Evolutionary conservation across 805 yeast genomes (phyloP), one percentile per base, ranked within the genome.

Genomic region (Isabelozyma gotoi): DNA sequence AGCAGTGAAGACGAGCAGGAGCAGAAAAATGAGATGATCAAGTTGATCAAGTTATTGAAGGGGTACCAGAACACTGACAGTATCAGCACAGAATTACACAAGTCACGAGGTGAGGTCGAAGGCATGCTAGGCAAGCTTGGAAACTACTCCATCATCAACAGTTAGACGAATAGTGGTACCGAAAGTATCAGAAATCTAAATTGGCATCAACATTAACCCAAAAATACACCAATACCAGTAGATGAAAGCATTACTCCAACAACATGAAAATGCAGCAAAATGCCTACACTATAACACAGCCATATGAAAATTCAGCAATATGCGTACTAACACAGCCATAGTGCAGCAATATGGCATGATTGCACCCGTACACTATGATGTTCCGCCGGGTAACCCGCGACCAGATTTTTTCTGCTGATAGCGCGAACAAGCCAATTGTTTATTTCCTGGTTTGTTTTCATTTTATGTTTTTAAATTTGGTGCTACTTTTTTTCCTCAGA

Each of bases 11-110:
- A 49, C 17, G 48, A 45, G 19, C 48, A 43, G 14, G 50, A 51
- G 16, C 52, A 51, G 38, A 50, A 57, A 27, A 49, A 53, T 29
- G 71, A 72, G 31, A 61, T 72, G 43, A 45, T 59, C 4, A 59
- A 60, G 10, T 52, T 81, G 37, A 47, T 78, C 2, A 73, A 72
- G 46, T 62, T 79, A 11, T 51, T 84, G 20, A 73, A 73, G 44
- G 76, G 78, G 16, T 73, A 73, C 18, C 82, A 78, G 40, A 77
- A 75, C 48, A 71, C 82, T 49, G 92, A 85, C 53, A 70, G 78
- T 3, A 82, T 88, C 2, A 84, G 92, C 55, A 87, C 92, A 0
- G 85, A 81, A 45, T 65, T 88, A 52, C 78, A 74, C 38, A 73
- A 74, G 54, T 74, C 85, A 7, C 67, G 80, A 37, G 59, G 58